phyloP scores from a whole-genome alignment of 2,329 filamentous ascomycete genomes.

The Davidsoniella virescens region DNA sequence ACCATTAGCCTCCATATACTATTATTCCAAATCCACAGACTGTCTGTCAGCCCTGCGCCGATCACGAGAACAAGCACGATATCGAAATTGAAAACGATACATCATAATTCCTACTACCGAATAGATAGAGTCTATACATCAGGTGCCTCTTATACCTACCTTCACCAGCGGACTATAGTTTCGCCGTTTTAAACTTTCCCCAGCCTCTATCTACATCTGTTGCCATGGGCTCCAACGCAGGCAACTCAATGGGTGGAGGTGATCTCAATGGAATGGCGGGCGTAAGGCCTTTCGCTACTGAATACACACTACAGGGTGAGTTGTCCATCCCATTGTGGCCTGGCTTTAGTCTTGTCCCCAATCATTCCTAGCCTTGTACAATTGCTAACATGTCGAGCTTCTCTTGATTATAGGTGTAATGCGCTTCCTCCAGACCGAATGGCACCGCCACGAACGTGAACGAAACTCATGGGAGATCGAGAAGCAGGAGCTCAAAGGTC shows the following conservation, averaged over 20 bases:
- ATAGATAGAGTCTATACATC: no score
- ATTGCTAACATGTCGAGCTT: constrained; percentile 5
- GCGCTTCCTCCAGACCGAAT: constrained; percentile 98
- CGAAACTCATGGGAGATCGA: constrained; percentile 99
- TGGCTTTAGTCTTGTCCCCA: neutral
- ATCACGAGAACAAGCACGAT: no score
- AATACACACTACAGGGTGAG: constrained; percentile 43
- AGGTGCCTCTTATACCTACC: no score
- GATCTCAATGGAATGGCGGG: constrained; percentile 22
- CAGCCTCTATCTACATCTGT: neutral
- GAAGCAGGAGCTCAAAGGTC: constrained; percentile 94
- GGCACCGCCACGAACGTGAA: constrained; percentile 95
- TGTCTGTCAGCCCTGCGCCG: no score
- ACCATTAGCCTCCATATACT: no score
- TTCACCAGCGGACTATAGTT: no score
- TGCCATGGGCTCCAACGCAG: constrained; percentile 11
- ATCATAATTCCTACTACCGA: no score
- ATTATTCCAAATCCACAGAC: no score
- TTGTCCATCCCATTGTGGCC: constrained; percentile 7
- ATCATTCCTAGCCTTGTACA: neutral
- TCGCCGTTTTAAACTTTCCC: no score
- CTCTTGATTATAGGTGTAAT: constrained; percentile 55
- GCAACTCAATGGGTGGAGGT: constrained; percentile 23
- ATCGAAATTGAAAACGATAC: no score
- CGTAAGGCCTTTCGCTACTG: constrained; percentile 40